Conservation (phyloP, 2,329 filamentous ascomycete genomes). For the Aspergillus eucalypticola region DNA sequence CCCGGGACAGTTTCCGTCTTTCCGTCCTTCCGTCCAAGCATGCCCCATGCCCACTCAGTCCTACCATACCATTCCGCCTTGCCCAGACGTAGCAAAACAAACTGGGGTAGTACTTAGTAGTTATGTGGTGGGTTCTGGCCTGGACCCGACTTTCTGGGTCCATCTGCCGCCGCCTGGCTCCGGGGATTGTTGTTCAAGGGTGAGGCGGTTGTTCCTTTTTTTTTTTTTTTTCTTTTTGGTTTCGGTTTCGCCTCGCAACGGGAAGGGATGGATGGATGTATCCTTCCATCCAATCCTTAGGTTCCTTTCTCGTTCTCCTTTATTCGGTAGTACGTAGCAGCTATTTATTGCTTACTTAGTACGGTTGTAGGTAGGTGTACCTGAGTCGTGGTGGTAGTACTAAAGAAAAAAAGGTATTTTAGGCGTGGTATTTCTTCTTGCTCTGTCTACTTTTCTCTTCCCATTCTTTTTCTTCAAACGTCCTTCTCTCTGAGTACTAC, state of each 20-base stretch:
- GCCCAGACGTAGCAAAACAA: neutral
- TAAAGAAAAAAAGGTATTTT: too few relatives aligned
- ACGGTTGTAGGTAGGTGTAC: too few relatives aligned
- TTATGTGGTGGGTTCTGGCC: neutral
- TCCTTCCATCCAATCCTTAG: neutral
- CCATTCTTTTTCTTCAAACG: too few relatives aligned
- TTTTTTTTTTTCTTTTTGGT: neutral
- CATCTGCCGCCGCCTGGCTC: neutral
- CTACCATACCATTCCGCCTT: neutral
- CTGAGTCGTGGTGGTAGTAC: too few relatives aligned
- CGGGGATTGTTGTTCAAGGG: neutral
- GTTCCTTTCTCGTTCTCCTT: too few relatives aligned
- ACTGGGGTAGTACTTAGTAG: too few relatives aligned
- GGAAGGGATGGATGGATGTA: neutral
- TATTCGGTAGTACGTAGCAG: too few relatives aligned
- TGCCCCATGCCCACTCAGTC: neutral
- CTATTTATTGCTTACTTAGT: too few relatives aligned
- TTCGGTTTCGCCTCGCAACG: neutral
- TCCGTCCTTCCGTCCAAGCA: neutral
- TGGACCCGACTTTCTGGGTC: neutral
- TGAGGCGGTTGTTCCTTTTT: neutral
- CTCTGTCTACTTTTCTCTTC: too few relatives aligned
- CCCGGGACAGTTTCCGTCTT: neutral
- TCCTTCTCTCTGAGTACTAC: too few relatives aligned
- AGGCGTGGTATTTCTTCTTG: too few relatives aligned